Percentiles rank a stretch among this genome's conserved stretches.
phyloP scores from a whole-genome alignment of 2,329 filamentous ascomycete genomes.

The Boeremia lycopersici region DNA sequence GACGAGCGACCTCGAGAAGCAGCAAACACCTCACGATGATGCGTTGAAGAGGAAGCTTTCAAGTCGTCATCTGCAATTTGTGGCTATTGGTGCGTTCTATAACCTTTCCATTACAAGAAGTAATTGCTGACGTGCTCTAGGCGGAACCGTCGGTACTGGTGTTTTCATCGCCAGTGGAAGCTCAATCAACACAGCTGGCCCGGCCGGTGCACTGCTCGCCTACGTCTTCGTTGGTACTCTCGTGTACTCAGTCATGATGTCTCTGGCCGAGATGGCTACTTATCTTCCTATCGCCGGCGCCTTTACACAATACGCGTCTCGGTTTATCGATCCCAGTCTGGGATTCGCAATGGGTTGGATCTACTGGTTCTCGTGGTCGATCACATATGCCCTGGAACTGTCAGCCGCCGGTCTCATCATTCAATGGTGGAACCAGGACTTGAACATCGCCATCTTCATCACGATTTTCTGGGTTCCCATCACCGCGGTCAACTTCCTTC shows the following conservation, averaged over 20 bases:
- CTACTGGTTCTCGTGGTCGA: constrained; percentile 80
- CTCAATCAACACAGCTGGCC: constrained; percentile 56
- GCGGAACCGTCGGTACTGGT: constrained; percentile 58
- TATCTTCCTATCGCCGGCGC: constrained; percentile 78
- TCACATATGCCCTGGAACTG: constrained; percentile 75
- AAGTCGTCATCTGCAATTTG: constrained; percentile 47
- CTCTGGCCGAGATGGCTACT: constrained; percentile 72
- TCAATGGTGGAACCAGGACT: constrained; percentile 69
- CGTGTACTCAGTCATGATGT: constrained; percentile 75
- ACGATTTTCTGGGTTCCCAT: constrained; percentile 74
- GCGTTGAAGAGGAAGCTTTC: constrained; percentile 46
- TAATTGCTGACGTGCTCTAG: constrained; percentile 20
- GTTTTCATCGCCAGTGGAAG: constrained; percentile 59
- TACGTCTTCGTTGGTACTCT: constrained; percentile 66
- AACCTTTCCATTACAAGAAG: neutral
- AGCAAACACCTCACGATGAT: constrained; percentile 28
- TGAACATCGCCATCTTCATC: constrained; percentile 75
- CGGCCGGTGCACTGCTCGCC: constrained; percentile 54
- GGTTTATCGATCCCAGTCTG: constrained; percentile 74
- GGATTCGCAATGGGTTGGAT: constrained; percentile 83
- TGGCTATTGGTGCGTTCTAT: constrained; percentile 43
- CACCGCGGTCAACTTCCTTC: constrained; percentile 71
- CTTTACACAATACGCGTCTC: constrained; percentile 76
- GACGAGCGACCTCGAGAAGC: constrained; percentile 46
- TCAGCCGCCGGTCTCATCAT: constrained; percentile 76